Percentiles rank a stretch among this genome's conserved stretches.
Conservation (phyloP, 345 rosid species). For the Eucalyptus shirleyi region DNA sequence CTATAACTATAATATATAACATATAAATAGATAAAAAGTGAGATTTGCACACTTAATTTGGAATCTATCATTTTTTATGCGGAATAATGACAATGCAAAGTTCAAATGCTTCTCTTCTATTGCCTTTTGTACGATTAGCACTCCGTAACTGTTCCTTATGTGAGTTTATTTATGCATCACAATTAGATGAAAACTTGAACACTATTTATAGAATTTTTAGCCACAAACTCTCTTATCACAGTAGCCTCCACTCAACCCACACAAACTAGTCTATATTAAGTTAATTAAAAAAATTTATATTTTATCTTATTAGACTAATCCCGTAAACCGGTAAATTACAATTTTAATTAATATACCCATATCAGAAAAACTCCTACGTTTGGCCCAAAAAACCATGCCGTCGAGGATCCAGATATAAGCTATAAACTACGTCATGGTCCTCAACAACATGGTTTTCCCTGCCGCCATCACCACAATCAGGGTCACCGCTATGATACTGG, state of each 20-base stretch:
- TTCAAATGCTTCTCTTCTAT: no score
- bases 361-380: no score
- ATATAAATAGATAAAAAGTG: no score
- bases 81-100: no score
- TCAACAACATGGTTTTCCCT: neutral
- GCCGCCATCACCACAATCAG: neutral
- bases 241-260: fast-evolving
- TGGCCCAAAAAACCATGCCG: neutral
- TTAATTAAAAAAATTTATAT: fast-evolving
- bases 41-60: no score
- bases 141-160: fast-evolving
- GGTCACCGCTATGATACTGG: neutral
- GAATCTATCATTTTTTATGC: no score
- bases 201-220: fast-evolving
- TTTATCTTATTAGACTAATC: no score
- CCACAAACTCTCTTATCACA: fast-evolving
- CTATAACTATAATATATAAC: no score
- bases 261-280: fast-evolving
- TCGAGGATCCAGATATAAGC: neutral
- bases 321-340: fast-evolving
- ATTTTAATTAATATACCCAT: no score
- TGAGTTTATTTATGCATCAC: no score
- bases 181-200: fast-evolving
- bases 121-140: no score
- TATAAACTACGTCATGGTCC: neutral